Conservation (phyloP, 495 filamentous ascomycete species). For the Penicillium waksmanii region DNA sequence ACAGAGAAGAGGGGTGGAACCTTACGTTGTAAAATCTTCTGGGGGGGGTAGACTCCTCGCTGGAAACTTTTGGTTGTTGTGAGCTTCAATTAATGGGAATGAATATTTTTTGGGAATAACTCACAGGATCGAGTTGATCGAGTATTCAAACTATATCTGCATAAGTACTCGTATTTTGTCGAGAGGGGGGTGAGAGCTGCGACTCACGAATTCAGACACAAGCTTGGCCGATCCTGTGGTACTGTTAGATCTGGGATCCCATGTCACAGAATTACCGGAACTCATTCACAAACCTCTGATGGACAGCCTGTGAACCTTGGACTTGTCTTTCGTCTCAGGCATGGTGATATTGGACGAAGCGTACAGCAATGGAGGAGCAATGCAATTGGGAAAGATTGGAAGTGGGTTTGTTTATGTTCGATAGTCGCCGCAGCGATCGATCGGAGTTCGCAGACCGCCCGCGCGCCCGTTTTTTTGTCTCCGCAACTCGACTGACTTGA, state of each 20-base stretch:
- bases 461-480: slow-evolving; percentile 30
- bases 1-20: slow-evolving; percentile 28
- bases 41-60: slow-evolving; percentile 93
- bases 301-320: slow-evolving; percentile 91
- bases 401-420: slow-evolving; percentile 42
- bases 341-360: slow-evolving; percentile 25
- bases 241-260: slow-evolving; percentile 26
- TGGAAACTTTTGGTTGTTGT: slow-evolving; percentile 67
- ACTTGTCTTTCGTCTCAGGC: slow-evolving; percentile 75
- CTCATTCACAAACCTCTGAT: slow-evolving; percentile 67
- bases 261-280: background rate
- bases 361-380: background rate
- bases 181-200: background rate
- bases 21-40: slow-evolving; percentile 93
- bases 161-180: slow-evolving; percentile 20
- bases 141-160: slow-evolving; percentile 82
- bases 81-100: slow-evolving; percentile 4
- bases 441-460: slow-evolving; percentile 30
- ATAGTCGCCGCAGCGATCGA: slow-evolving; percentile 46
- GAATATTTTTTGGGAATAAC: slow-evolving; percentile 3
- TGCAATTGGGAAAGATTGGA: slow-evolving; percentile 15
- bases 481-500: slow-evolving; percentile 24
- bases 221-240: slow-evolving; percentile 75
- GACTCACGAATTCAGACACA: slow-evolving; percentile 88
- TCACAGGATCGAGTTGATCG: slow-evolving; percentile 90